Conservation (phyloP, 2,329 filamentous ascomycete genomes). For the Colletotrichum paranaense region DNA sequence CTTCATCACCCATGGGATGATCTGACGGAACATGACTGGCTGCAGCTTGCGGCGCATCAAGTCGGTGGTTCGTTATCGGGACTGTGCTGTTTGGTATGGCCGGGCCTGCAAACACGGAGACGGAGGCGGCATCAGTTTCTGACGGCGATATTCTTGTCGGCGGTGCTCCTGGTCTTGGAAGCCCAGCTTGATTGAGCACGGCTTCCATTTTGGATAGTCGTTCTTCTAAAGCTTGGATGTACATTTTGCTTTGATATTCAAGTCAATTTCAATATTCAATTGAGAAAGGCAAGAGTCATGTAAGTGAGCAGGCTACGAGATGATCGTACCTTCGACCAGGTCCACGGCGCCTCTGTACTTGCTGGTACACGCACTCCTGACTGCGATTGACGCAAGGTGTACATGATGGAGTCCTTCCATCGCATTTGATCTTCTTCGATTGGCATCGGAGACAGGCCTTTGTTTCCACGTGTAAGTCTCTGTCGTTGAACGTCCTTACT, state of each 20-base stretch:
- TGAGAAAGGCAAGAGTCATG: not conserved
- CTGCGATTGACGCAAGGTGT: slow-evolving; percentile 20
- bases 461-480: not conserved
- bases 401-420: slow-evolving; percentile 27
- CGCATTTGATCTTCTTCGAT: slow-evolving; percentile 35
- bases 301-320: not conserved
- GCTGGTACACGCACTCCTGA: slow-evolving; percentile 29
- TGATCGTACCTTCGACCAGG: slow-evolving; percentile 26
- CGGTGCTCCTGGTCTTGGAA: slow-evolving; percentile 24
- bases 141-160: slow-evolving; percentile 25
- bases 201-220: slow-evolving; percentile 35
- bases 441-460: slow-evolving; percentile 34
- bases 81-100: not conserved
- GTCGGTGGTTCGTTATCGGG: not conserved
- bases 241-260: slow-evolving; percentile 26
- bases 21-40: slow-evolving; percentile 14
- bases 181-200: slow-evolving; percentile 16
- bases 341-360: slow-evolving; percentile 32
- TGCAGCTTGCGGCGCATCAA: slow-evolving; percentile 1
- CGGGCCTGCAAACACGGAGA: slow-evolving; percentile 18
- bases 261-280: not conserved
- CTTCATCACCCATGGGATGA: not conserved
- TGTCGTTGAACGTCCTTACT: not conserved
- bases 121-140: slow-evolving; percentile 26
- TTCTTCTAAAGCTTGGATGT: slow-evolving; percentile 31